Conservation (phyloP, 306 rosid genomes). For the Medicago ruthenica region DNA sequence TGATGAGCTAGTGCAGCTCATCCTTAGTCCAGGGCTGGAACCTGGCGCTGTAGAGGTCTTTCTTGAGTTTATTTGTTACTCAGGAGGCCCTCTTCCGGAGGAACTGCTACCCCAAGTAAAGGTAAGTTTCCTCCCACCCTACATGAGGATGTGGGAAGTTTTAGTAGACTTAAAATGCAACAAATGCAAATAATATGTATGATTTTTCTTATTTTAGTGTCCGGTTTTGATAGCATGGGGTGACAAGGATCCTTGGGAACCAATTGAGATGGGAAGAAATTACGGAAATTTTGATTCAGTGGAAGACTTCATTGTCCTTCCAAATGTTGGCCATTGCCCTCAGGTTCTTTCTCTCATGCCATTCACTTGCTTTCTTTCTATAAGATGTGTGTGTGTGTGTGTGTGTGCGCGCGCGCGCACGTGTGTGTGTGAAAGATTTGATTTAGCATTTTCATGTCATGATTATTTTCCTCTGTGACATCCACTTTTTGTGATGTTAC, state of each 20-base stretch:
- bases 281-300: constrained; percentile 71
- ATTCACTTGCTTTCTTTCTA: background rate
- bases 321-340: constrained; percentile 98
- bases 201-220: constrained; percentile 60
- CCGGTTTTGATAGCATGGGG: constrained; percentile 97
- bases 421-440: background rate
- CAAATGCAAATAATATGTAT: constrained; percentile 14
- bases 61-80: constrained; percentile 93
- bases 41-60: constrained; percentile 94
- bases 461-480: constrained; percentile 7
- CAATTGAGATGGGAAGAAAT: constrained; percentile 78
- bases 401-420: too few relatives aligned
- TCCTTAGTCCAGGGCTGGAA: constrained; percentile 90
- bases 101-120: constrained; percentile 85
- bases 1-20: constrained; percentile 79
- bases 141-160: constrained; percentile 14
- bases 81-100: constrained; percentile 97
- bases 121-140: constrained; percentile 47
- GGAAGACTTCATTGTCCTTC: constrained; percentile 83
- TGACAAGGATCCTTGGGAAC: constrained; percentile 99
- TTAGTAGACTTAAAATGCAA: constrained; percentile 34
- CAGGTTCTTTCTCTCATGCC: constrained; percentile 63
- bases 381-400: background rate
- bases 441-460: background rate
- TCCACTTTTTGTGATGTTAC: too few relatives aligned